Evolutionary conservation across 164 flowering plant species (phyloP).

Genomic region (Kalanchoe fedtschenkoi): DNA sequence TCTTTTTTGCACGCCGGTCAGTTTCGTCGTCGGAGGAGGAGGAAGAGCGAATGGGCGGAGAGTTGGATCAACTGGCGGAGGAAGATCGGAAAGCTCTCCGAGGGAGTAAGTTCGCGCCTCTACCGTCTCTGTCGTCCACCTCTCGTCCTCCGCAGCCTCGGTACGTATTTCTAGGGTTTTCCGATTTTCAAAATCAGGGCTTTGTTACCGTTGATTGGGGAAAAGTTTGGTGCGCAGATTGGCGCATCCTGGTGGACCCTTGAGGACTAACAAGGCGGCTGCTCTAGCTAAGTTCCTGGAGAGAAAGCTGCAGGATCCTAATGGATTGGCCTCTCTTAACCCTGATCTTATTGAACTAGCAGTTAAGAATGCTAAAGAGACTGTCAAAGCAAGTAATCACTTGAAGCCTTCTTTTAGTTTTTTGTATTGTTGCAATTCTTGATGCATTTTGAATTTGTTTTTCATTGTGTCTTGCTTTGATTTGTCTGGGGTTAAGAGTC

Average conservation of each 20-base stretch:
- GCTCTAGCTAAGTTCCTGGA: slow-evolving; percentile 86
- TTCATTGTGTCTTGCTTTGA: not conserved
- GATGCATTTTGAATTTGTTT: not conserved
- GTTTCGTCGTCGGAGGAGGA: not conserved
- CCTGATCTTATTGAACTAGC: slow-evolving; percentile 66
- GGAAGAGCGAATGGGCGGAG: not conserved
- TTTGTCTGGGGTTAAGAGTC: too few relatives aligned
- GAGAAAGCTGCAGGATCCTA: slow-evolving; percentile 72
- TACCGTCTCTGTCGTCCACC: slow-evolving; percentile 37
- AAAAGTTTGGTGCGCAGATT: slow-evolving; percentile 24
- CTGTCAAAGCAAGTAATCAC: slow-evolving; percentile 36
- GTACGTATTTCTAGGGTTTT: slow-evolving; percentile 14
- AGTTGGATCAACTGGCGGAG: slow-evolving; percentile 41
- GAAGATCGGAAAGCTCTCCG: slow-evolving; percentile 73
- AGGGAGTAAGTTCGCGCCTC: slow-evolving; percentile 87
- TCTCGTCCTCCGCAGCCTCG: slow-evolving; percentile 40
- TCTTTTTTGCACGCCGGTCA: not conserved
- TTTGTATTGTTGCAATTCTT: not conserved
- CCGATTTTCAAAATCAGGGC: not conserved
- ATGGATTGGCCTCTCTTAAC: slow-evolving; percentile 58
- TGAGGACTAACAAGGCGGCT: slow-evolving; percentile 86
- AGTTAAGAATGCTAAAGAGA: slow-evolving; percentile 65
- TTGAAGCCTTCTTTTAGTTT: not conserved
- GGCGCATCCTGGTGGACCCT: slow-evolving; percentile 90
- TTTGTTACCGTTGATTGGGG: not conserved